Conservation (phyloP, 164 flowering plant genomes). For the grape (Vitis vinifera) region DNA sequence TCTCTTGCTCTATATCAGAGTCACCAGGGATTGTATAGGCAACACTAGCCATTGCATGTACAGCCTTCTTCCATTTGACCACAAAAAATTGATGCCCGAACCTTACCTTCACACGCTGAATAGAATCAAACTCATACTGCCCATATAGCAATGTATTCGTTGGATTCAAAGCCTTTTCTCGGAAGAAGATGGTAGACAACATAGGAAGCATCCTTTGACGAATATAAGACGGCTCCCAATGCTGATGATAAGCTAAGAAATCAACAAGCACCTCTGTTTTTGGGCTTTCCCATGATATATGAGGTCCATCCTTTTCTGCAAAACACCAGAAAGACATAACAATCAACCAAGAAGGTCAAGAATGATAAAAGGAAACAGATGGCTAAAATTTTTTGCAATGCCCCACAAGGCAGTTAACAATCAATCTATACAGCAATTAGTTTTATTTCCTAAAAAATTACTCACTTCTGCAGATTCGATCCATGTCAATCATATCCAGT, state of each 20-base stretch:
- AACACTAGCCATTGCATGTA: slow-evolving; percentile 10
- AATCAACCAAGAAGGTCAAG: neutral
- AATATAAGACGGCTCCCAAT: slow-evolving; percentile 77
- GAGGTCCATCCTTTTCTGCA: slow-evolving; percentile 47
- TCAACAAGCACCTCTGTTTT: slow-evolving; percentile 61
- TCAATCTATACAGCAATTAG: no score
- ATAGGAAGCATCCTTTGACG: slow-evolving; percentile 77
- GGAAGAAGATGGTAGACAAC: slow-evolving; percentile 76
- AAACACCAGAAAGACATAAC: slow-evolving; percentile 7
- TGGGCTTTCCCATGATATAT: slow-evolving; percentile 63
- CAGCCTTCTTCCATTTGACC: slow-evolving; percentile 78
- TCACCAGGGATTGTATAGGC: slow-evolving; percentile 16
- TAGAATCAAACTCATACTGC: slow-evolving; percentile 74
- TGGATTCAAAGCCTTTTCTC: slow-evolving; percentile 64
- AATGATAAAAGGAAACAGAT: neutral
- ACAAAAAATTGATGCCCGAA: slow-evolving; percentile 64
- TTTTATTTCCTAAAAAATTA: no score
- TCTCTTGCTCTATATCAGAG: slow-evolving; percentile 23
- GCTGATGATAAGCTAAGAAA: slow-evolving; percentile 67
- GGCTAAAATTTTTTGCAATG: neutral
- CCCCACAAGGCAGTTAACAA: neutral
- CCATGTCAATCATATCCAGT: no score
- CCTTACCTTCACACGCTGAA: slow-evolving; percentile 70
- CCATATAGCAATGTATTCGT: slow-evolving; percentile 42
- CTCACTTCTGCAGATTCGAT: no score